Percentiles rank a stretch among this genome's conserved stretches.
Evolutionary conservation across 148 eudicot genomes (phyloP).

Genomic region (Selenicereus undatus): DNA sequence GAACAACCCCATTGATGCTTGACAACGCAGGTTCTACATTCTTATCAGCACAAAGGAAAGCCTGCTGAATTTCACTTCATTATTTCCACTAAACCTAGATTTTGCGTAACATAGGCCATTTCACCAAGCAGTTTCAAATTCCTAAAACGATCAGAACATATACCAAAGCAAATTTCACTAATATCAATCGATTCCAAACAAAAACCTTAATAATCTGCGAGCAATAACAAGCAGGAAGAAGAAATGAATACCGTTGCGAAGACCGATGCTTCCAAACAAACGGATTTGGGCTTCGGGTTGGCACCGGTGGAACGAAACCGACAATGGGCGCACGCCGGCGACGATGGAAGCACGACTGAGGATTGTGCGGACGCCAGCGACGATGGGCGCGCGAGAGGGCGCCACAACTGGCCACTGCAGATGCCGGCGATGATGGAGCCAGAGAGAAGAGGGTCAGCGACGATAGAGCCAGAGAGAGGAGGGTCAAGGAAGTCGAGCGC

Average conservation of each 20-base stretch:
- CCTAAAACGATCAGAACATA: background rate
- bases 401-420: too few relatives aligned
- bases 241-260: conserved; percentile 42
- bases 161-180: background rate
- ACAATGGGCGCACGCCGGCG: too few relatives aligned
- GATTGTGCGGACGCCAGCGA: too few relatives aligned
- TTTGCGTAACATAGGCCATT: background rate
- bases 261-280: conserved; percentile 58
- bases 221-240: background rate
- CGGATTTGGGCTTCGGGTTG: too few relatives aligned
- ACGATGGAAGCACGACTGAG: too few relatives aligned
- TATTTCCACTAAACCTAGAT: background rate
- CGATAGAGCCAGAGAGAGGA: too few relatives aligned
- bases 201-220: background rate
- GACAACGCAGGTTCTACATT: background rate
- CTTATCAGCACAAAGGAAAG: too few relatives aligned
- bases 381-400: too few relatives aligned
- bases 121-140: background rate
- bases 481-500: too few relatives aligned
- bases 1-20: background rate
- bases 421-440: too few relatives aligned
- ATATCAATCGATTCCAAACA: background rate
- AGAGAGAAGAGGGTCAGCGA: too few relatives aligned
- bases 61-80: background rate
- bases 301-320: too few relatives aligned